A percentile compares a stretch with the other conserved stretches of the same genome.
Evolutionary conservation across 129 eudicot genomes (phyloP).

Genomic region (Flaveria brownii): DNA sequence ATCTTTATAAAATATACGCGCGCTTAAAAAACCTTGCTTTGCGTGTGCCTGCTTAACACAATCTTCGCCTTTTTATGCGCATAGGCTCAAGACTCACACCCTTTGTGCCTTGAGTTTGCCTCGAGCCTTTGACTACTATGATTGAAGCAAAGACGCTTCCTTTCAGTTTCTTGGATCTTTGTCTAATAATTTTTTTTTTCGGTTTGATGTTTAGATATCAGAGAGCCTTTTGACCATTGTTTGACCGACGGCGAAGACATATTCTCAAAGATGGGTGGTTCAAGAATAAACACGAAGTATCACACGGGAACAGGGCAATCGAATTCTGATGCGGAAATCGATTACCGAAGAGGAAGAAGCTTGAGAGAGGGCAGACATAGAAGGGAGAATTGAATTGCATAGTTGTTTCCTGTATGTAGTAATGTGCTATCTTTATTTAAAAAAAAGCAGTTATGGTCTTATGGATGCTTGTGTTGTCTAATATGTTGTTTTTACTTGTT

Average conservation of each 20-base stretch:
- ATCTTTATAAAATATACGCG: no score
- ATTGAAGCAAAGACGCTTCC: no score
- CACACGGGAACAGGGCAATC: conserved; percentile 48
- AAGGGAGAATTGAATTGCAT: conserved; percentile 25
- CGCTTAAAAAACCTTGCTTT: no score
- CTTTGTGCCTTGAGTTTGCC: no score
- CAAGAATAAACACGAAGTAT: conserved; percentile 52
- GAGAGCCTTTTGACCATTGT: conserved; percentile 35
- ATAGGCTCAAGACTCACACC: no score
- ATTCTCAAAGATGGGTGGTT: conserved; percentile 60
- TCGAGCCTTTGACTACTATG: no score
- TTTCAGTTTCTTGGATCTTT: background rate
- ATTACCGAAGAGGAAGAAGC: conserved; percentile 90
- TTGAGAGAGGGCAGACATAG: conserved; percentile 59
- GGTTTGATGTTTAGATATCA: background rate
- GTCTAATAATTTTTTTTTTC: background rate
- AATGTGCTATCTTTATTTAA: conserved; percentile 21
- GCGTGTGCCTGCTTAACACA: no score
- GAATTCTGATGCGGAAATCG: conserved; percentile 93
- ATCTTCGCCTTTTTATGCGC: no score
- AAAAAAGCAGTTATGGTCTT: conserved; percentile 17
- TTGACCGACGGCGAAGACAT: conserved; percentile 74
- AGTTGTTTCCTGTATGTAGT: conserved; percentile 38
- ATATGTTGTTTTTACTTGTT: conserved; percentile 11
- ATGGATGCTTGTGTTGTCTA: conserved; percentile 31